Evolutionary conservation across 441 rosid genomes (phyloP).

Genomic region (California macrophylla): DNA sequence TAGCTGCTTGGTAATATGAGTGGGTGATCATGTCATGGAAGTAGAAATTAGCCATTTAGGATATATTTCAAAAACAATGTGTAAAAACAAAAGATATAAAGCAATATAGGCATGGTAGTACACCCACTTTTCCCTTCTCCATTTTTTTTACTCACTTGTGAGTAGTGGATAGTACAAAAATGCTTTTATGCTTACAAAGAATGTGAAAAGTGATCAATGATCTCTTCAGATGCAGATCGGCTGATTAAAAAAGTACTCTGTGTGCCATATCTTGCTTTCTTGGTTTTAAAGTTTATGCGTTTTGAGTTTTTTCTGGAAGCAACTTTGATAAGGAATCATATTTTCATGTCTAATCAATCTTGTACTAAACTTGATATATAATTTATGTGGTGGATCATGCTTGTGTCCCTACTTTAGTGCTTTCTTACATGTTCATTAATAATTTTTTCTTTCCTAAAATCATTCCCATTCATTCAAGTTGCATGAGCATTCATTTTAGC

Average conservation of each 20-base stretch:
- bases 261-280: slow-evolving; percentile 5
- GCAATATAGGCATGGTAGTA: slow-evolving; percentile 1
- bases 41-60: background rate
- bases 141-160: background rate
- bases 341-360: background rate
- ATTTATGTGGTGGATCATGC: slow-evolving; percentile 1
- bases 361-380: background rate
- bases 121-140: slow-evolving; percentile 3
- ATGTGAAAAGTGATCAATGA: background rate
- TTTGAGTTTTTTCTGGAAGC: slow-evolving; percentile 1
- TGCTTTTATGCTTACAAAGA: background rate
- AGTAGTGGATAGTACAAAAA: slow-evolving; percentile 1
- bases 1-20: background rate
- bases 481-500: background rate
- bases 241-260: background rate
- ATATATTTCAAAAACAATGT: background rate
- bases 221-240: background rate
- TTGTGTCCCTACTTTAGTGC: background rate
- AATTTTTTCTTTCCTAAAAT: background rate
- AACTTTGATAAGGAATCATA: background rate
- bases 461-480: background rate
- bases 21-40: slow-evolving; percentile 1
- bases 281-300: background rate
- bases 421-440: slow-evolving; percentile 5
- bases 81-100: background rate